Evolutionary conservation across 73 alveolate genomes (phyloP), one percentile per base, ranked within the genome.

Genomic region (Paramecium tetraurelia): DNA sequence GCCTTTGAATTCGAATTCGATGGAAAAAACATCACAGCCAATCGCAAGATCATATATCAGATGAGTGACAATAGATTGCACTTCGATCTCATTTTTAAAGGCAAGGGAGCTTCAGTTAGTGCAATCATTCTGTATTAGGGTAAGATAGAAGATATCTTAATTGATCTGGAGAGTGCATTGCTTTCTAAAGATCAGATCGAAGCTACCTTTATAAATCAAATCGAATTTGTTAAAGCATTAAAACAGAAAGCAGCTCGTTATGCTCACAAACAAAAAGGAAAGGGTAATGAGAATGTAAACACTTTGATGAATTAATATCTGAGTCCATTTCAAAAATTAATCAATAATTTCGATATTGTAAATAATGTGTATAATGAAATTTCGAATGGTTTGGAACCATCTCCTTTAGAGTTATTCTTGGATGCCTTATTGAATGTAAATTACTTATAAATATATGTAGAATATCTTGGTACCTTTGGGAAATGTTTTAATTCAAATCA

Each of bases 121-220:
- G 90, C 90, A 33, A 40, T 80, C 3, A 41, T 80, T 14, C 21
- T 80, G 16, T 80, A 80, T 80, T 80, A 40, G 27, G 90, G 90
- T 16, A 44, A 40, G 16, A 46, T 80, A 14, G 75, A 80, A 22
- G 90, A 80, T 80, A 80, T 80, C 24, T 24, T 80, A 24, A 24
- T 8, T 41, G 90, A 80, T 80, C 33, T 80, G 9, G 90, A 80
- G 22, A 80, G 76, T 80, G 90, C 72, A 14, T 35, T 80, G 12
- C 57, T 44, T n/a, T 41, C 90, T 4, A 80, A 80, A 35, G 90
- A 80, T 44, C 16, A 41, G n/a, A 80, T 80, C 1, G 90, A 80
- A 48, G 75, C 90, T 18, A 80, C 75, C 16, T 48, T 24, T 80
- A 41, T 48, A 1, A 80, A 80, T 80, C 22, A 80, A 80, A 22